Percentiles rank a stretch among this genome's conserved stretches.
phyloP scores from a whole-genome alignment of 441 rosid genomes.

The Omphalea diandra region DNA sequence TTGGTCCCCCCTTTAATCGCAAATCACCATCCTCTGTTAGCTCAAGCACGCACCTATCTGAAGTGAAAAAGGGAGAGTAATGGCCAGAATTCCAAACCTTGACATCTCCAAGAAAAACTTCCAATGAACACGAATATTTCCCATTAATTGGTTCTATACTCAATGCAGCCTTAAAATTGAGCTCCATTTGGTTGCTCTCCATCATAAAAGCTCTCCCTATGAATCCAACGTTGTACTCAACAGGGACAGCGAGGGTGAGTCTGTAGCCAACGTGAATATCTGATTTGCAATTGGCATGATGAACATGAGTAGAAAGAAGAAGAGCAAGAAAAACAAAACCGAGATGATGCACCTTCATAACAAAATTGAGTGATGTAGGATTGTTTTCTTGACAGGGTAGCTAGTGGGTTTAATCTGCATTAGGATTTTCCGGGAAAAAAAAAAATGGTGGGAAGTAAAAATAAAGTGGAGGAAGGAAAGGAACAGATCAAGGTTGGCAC shows the following conservation, averaged over 20 bases:
- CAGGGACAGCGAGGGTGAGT: conserved; percentile 53
- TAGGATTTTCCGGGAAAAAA: conserved; percentile 23
- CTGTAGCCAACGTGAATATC: conserved; percentile 46
- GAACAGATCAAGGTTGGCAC: conserved; percentile 35
- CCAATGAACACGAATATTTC: conserved; percentile 57
- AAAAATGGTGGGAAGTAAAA: not conserved
- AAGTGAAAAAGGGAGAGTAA: conserved; percentile 50
- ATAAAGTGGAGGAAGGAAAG: conserved; percentile 26
- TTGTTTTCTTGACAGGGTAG: conserved; percentile 6
- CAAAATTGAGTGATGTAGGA: not conserved
- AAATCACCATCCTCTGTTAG: conserved; percentile 71
- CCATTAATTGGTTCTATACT: conserved; percentile 57
- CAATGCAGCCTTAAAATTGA: conserved; percentile 59
- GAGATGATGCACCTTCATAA: conserved; percentile 40
- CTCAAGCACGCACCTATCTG: conserved; percentile 58
- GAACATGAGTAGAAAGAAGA: conserved; percentile 29
- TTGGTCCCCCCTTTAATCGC: conserved; percentile 58
- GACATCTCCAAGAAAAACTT: conserved; percentile 76
- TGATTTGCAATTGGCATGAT: conserved; percentile 43
- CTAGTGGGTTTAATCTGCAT: no score
- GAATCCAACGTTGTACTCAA: conserved; percentile 45
- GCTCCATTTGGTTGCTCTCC: conserved; percentile 40
- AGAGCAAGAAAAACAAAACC: conserved; percentile 30
- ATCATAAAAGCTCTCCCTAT: conserved; percentile 70
- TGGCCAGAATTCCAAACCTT: conserved; percentile 95